A percentile compares a stretch with the other conserved stretches of the same genome.
Evolutionary conservation across 2,329 filamentous ascomycete genomes (phyloP).

Genomic region (Neopestalotiopsis sp.): DNA sequence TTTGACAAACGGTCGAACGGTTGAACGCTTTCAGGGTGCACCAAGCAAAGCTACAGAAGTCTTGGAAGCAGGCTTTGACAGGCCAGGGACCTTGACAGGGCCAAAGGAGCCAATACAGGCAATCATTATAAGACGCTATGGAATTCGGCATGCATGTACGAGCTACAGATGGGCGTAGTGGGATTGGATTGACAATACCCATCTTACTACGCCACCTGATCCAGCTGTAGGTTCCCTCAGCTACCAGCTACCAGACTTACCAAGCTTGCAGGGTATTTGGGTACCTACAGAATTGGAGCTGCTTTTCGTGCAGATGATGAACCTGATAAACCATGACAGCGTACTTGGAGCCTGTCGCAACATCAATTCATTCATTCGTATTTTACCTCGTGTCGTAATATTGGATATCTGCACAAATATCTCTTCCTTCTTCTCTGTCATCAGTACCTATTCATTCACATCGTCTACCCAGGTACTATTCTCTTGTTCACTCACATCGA

Average conservation of each 20-base stretch:
- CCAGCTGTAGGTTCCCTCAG: neutral
- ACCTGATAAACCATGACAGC: neutral
- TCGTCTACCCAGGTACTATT: no score
- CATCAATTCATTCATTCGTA: neutral
- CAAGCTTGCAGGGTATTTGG: neutral
- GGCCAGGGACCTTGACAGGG: no score
- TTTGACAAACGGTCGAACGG: neutral
- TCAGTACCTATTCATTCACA: no score
- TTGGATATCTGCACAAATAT: neutral
- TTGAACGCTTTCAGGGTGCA: neutral
- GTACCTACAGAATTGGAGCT: neutral
- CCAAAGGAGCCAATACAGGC: neutral
- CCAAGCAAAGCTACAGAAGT: neutral
- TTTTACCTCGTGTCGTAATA: neutral
- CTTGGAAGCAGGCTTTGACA: no score
- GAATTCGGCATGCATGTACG: neutral
- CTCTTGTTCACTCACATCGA: neutral
- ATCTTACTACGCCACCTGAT: conserved; percentile 1
- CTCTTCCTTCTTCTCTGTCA: no score
- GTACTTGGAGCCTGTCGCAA: neutral
- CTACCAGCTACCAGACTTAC: neutral
- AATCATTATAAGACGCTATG: conserved; percentile 1
- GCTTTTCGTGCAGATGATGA: no score
- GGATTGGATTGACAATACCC: neutral
- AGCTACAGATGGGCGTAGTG: neutral